These are phyloP conservation scores for Termitomyces sp. DNA, from an alignment of 768 basidiomycete genomes.

Conservation along the genomic window DNA sequence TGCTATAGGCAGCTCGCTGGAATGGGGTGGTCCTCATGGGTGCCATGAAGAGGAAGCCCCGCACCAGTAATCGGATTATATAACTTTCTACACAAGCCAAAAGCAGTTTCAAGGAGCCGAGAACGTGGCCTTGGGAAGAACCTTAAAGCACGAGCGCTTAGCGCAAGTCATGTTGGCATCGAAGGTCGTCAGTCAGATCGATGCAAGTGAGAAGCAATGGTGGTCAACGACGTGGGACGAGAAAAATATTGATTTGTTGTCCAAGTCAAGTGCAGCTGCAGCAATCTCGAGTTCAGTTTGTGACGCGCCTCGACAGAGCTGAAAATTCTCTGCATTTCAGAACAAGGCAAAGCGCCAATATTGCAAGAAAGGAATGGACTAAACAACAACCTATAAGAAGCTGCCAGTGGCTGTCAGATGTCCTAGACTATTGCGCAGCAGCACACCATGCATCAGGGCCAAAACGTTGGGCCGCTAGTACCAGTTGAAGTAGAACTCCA, in stretches of 20 bases:
- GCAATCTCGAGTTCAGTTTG: neutral
- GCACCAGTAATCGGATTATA: neutral
- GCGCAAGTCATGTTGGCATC: neutral
- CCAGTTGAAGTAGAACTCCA: neutral
- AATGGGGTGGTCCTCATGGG: neutral
- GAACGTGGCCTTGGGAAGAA: neutral
- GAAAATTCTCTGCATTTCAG: neutral
- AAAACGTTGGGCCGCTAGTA: neutral
- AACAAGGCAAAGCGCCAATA: too few species aligned
- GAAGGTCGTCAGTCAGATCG: neutral
- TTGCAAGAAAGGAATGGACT: neutral
- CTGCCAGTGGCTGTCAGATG: neutral
- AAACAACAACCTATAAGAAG: neutral
- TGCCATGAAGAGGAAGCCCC: neutral
- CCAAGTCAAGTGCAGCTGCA: neutral
- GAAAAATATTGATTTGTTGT: neutral
- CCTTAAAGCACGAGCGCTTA: neutral
- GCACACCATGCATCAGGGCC: neutral
- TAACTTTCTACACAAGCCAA: neutral
- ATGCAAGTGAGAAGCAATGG: neutral
- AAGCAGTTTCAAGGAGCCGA: neutral
- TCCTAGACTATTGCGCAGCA: neutral
- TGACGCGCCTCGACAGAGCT: neutral
- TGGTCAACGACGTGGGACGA: neutral
- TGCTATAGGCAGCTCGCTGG: slow-evolving; percentile 18